Base-by-base conservation (phyloP, 1,284 basidiomycete genomes). In the Heliocybe sulcata region DNA sequence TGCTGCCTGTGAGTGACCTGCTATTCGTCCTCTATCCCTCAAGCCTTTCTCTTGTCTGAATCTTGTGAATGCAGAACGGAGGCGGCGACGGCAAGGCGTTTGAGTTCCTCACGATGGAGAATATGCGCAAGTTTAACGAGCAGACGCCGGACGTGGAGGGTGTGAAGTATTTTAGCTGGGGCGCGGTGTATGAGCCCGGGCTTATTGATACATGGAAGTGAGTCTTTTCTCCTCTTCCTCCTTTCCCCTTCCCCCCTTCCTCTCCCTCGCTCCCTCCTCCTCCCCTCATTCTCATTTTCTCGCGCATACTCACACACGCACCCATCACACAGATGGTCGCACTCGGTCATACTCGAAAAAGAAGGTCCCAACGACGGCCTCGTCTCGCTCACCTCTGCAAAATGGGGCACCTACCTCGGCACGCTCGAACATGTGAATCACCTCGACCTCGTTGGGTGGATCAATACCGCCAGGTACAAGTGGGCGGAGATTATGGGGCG, bases 341-440 rank as follows among this genome's bases (percentile, higher is more conserved):
- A 94, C 67, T 83, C 82, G 2, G 84, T 97, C 31, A 87, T 98
- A 51, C 68, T 87, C 22, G 86, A 92, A 64, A 90, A 90, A 64
- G 94, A 98, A 71, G 94, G 94, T 16, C 85, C 89, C 3, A 98
- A 98, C 63, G 93, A 96, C 66, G 93, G 94, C 1, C 77, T 96
- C 38, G 93, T 96, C 54, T 92, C 88, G 22, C 81, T 95, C 42
- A 73, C 84, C 58, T 92, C 89, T 1, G 81, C 92, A 2, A 83
- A 86, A 77, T 95, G 93, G 92, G 89, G 89, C 35, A 90, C 81
- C 12, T 92, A 91, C 64, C 79, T 90, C 51, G 94, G 94, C 22
- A 98, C 94, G 1, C 76, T 98, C 19, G 78, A 83, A 47, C 81
- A 87, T 57, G 95, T 96, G n/a, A 95, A 92, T 65, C 95, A 98